A percentile compares a stretch with the other conserved stretches of the same genome.
These are phyloP conservation scores for Centaurea solstitialis DNA, from an alignment of 129 eudicot species.

Conservation along the genomic window DNA sequence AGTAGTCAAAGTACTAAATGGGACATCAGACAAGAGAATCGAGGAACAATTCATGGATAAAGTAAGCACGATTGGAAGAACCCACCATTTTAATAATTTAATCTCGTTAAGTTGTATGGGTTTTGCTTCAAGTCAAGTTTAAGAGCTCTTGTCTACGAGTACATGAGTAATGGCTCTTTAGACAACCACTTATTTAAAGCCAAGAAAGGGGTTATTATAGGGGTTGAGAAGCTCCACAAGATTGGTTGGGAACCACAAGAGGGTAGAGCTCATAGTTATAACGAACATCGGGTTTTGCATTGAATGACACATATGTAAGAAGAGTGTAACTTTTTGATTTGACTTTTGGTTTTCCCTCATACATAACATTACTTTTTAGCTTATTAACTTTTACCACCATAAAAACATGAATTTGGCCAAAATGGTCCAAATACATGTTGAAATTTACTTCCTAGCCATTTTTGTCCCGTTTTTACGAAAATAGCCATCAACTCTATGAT, in stretches of 20 bases:
- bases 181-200: conserved; percentile 22
- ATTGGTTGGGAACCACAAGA: conserved; percentile 33
- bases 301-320: too few species aligned
- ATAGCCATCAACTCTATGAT: too few species aligned
- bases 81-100: conserved; percentile 32
- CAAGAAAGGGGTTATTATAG: background rate
- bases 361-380: too few species aligned
- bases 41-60: conserved; percentile 41
- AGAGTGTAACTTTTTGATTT: too few species aligned
- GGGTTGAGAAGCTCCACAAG: conserved; percentile 30
- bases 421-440: too few species aligned
- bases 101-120: conserved; percentile 34
- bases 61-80: conserved; percentile 40
- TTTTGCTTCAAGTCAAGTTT: conserved; percentile 27
- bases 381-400: too few species aligned
- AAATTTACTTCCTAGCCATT: too few species aligned
- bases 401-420: too few species aligned
- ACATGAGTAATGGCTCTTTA: conserved; percentile 34
- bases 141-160: conserved; percentile 39
- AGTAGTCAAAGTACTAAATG: conserved; percentile 31
- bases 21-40: conserved; percentile 7
- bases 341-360: too few species aligned
- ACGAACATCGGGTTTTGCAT: too few species aligned
- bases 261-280: background rate
- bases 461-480: too few species aligned